Evolutionary conservation across 108 stramenopile genomes (phyloP), one percentile per base, ranked within the genome.

Genomic region (Cyclotella sp.): DNA sequence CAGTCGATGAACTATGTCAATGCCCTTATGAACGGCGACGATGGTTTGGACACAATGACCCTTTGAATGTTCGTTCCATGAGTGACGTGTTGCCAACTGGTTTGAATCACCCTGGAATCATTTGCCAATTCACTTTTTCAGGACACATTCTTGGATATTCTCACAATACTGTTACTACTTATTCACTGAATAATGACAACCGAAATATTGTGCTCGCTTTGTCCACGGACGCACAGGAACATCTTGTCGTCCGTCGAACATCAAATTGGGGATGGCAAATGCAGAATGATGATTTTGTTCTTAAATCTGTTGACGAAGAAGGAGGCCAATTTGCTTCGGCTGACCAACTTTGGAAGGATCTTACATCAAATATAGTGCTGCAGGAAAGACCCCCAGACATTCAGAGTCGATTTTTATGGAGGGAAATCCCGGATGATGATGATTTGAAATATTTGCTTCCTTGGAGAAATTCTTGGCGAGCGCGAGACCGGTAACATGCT

Each of bases 341-440:
- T 4, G 49, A 68, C 0, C 67, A 19, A 46, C 54, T 59, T 9
- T 76, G 75, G 75, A 62, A 45, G 27, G 75, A 76, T 63, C 22
- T 59, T 0, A 76, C 29, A 1, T 21, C 55, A 34, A 57, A 24
- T 46, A 45, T 76, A 8, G 34, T 68, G 0, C 3, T 76, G 57
- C 61, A 76, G 34, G 66, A 76, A 16, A 46, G 57, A 41, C 75
- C 75, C 39, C 39, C 30, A 0, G 47, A 45, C 29, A 45, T 76
- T 27, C 41, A 29, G 51, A 52, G 67, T 16, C 53, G 55, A 39
- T 59, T 49, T 40, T 45, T 68, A 16, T 76, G 29, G 57, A 55
- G 75, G 29, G 75, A 76, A 66, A 58, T 76, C 26, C 75, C 75
- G 7, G 75, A 76, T 43, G 75, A 76, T 60, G 73, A 75, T 42